Evolutionary conservation across 768 basidiomycete species (phyloP), one percentile per base, ranked within the genome.

Genomic region (Auricularia heimuer): DNA sequence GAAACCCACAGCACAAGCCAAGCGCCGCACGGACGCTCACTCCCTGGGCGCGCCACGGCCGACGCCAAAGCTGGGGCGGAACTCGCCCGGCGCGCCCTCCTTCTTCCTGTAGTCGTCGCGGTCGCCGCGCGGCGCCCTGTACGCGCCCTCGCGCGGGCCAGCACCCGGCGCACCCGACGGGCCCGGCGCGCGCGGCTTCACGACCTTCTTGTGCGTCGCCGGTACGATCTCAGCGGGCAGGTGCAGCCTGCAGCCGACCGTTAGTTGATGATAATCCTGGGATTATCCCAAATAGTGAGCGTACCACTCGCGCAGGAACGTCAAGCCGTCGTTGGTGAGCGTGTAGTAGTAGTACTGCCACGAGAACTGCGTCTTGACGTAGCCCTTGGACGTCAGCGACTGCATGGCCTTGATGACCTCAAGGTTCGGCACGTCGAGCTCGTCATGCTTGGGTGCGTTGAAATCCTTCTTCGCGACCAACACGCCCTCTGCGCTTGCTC

Each of bases 261-360:
- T 44, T 29, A 14, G 39, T 4, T 0, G 39, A 42, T 42, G 39
- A 8, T 7, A 42, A 42, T 42, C 7, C 4, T 14, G 12, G 39
- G 12, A 42, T 42, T 6, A 37, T 34, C 12, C 65, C 39, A 37
- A 21, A 54, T 42, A 34, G 62, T 14, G 60, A 61, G 70, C 75
- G 63, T 68, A 83, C 82, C 89, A 94, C 79, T 96, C 94, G 69
- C 96, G 89, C 77, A 98, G 90, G 80, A 90, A 96, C 71, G 96
- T 94, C 69, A 98, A 88, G 73, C 97, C 97, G 78, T 98, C 97
- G 63, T 93, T 88, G 71, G 95, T 99, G 73, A 99, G 83, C 73
- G 86, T 84, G 80, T 98, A 99, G 81, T 98, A 99, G 80, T 97
- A 99, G 84, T 87, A 97, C 75, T 98, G 94, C 97, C 97, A 99